Base-by-base conservation (phyloP, 2,329 filamentous ascomycete species). In the Fusarium gaditjirri region DNA sequence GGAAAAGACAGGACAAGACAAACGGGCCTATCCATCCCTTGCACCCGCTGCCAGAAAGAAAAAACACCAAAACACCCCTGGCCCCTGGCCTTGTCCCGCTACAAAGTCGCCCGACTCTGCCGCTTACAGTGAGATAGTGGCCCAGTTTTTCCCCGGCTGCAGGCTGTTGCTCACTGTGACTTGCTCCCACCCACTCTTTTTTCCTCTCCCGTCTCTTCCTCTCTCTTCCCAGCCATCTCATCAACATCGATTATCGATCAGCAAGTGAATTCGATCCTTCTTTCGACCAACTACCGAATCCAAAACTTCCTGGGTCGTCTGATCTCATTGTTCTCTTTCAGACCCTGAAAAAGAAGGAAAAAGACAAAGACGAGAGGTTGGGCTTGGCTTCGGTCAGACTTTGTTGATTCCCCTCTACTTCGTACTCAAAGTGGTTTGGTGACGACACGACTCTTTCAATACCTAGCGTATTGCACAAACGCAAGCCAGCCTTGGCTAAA, bases 391-490 rank as follows among this genome's bases (percentile, higher is more conserved):
- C 63, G 39, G 53, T 44, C 49, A 36, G 49, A 52, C 33, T 36
- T 53, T 68, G 64, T 56, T 68, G 38, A 66, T 64, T 64, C 41
- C 46, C 50, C 54, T 54, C 46, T 50, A 27, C 25, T 25, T 25
- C 25, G 25, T 25, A 25, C 59, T 47, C 31, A 36, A 60, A 71
- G 55, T 61, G 71, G 63, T 71, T 71, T 71, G 59, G 71, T 73
- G 71, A 73, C 71, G 71, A 73, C 71, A 73, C 71, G 59, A 73
- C 71, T 73, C 42, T 53, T 53, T 53, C 67, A 61, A 69, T 73
- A 25, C 25, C 25, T 25, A 73, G 71, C 67, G 71, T 71, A 73
- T 69, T 47, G 43, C 55, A 64, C 43, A 42, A 68, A 56, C 68
- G 63, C 62, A 73, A 59, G 71, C 71, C 70, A 64, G 63, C 59